These are phyloP conservation scores for Penicillium griseofulvum DNA, from an alignment of 2,329 filamentous ascomycete species.

Conservation along the genomic window DNA sequence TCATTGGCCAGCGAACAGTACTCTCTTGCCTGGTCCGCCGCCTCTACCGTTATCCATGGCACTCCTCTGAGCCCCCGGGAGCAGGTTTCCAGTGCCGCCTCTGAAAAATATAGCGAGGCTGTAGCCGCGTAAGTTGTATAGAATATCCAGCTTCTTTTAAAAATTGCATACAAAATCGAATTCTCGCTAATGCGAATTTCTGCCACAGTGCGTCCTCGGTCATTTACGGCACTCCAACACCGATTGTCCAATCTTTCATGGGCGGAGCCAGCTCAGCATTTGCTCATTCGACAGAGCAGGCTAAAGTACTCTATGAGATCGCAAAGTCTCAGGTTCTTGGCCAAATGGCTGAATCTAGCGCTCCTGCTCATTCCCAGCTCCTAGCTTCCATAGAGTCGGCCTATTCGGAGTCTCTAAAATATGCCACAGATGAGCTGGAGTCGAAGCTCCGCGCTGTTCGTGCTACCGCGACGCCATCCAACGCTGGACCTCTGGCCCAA, in stretches of 20 bases:
- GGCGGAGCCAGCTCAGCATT: constrained; percentile 13
- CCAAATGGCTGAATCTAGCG: constrained; percentile 66
- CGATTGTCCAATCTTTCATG: constrained; percentile 2
- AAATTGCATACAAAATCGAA: neutral
- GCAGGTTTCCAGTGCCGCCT: constrained; percentile 51
- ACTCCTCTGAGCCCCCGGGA: constrained; percentile 43
- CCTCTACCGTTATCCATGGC: constrained; percentile 57
- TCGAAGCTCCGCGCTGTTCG: constrained; percentile 42
- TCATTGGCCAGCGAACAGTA: constrained; percentile 58
- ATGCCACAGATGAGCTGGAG: constrained; percentile 20
- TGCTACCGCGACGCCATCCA: constrained; percentile 48
- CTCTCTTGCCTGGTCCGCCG: constrained; percentile 55
- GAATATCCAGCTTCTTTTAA: neutral
- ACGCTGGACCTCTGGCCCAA: constrained; percentile 50
- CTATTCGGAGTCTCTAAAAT: constrained; percentile 22
- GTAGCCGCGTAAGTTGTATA: constrained; percentile 52
- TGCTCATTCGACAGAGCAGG: constrained; percentile 60
- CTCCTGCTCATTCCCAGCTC: constrained; percentile 39
- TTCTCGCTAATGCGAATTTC: constrained; percentile 1
- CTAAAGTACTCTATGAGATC: constrained; percentile 65
- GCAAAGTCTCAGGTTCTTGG: constrained; percentile 69
- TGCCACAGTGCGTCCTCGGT: constrained; percentile 6
- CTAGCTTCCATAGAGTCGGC: constrained; percentile 24
- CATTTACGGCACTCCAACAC: constrained; percentile 7
- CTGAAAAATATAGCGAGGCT: constrained; percentile 56